Evolutionary conservation across 192 early-diverging fungal species (phyloP).

Genomic region (Backusella luteola): DNA sequence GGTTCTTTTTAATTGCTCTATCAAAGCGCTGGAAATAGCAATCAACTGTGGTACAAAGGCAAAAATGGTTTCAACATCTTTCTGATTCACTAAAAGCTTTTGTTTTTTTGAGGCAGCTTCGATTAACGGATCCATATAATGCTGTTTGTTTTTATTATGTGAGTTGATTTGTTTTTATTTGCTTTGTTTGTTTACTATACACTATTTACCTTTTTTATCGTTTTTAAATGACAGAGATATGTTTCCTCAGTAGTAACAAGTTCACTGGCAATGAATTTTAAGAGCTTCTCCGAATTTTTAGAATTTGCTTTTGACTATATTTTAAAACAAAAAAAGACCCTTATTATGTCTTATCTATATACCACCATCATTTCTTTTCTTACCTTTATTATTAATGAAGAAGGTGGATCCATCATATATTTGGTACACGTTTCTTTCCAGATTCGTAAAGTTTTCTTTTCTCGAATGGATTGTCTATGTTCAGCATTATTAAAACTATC

Average conservation of each 20-base stretch:
- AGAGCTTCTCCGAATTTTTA: constrained; percentile 16
- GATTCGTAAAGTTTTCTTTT: not conserved
- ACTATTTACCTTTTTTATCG: constrained; percentile 40
- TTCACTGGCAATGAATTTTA: constrained; percentile 40
- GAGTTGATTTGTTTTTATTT: not conserved
- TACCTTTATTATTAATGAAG: not conserved
- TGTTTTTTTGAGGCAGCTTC: constrained; percentile 16
- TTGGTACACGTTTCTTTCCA: constrained; percentile 2
- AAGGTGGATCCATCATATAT: not conserved
- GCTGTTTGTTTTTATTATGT: constrained; percentile 11
- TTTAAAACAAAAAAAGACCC: not conserved
- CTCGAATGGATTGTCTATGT: constrained; percentile 10
- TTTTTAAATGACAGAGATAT: constrained; percentile 43
- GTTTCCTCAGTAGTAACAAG: constrained; percentile 46
- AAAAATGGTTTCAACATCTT: constrained; percentile 34
- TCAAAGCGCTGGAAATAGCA: constrained; percentile 21
- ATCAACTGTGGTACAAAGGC: constrained; percentile 36
- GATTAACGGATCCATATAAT: constrained; percentile 41
- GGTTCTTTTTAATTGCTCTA: constrained; percentile 6
- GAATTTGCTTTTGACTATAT: not conserved
- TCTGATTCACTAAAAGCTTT: constrained; percentile 22
- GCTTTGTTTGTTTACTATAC: not conserved
- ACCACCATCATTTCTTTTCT: not conserved
- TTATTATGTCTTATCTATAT: not conserved
- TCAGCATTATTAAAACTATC: not conserved